phyloP scores from a whole-genome alignment of 371 early-diverging fungal species.

The Apophysomyces trapeziformis region DNA sequence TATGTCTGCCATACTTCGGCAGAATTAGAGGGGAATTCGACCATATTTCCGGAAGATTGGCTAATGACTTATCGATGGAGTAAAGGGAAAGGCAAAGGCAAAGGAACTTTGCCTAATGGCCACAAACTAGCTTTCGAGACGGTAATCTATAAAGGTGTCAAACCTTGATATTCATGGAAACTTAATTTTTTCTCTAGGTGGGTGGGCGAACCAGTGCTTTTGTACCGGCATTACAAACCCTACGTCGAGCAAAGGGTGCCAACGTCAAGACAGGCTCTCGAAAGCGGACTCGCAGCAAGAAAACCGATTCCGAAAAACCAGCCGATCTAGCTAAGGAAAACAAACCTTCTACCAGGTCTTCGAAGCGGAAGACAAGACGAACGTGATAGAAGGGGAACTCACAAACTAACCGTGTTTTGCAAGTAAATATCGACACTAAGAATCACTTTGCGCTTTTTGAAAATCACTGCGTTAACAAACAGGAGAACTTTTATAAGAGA shows the following conservation, averaged over 20 bases:
- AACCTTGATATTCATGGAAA: background rate
- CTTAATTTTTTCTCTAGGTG: constrained; percentile 9
- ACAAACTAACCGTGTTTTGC: too few species aligned
- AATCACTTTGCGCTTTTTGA: too few species aligned
- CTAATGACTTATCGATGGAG: constrained; percentile 67
- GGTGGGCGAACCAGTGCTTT: constrained; percentile 49
- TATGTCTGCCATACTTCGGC: constrained; percentile 54
- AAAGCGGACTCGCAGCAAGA: background rate
- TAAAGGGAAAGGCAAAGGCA: constrained; percentile 46
- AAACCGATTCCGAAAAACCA: background rate
- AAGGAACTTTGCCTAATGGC: constrained; percentile 42
- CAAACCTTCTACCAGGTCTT: background rate
- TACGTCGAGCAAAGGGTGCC: background rate
- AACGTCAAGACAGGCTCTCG: background rate
- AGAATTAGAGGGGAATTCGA: constrained; percentile 60
- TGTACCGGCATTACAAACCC: constrained; percentile 39
- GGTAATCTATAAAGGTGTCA: constrained; percentile 18
- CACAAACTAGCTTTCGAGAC: constrained; percentile 41
- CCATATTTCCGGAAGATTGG: constrained; percentile 64
- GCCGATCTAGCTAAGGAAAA: background rate
- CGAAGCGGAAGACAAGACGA: background rate
- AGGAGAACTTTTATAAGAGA: too few species aligned
- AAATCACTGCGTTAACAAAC: too few species aligned
- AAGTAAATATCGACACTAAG: too few species aligned
- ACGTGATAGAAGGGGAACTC: too few species aligned